phyloP scores from a whole-genome alignment of 169 alveolate species.

The Eimeria tenella region DNA sequence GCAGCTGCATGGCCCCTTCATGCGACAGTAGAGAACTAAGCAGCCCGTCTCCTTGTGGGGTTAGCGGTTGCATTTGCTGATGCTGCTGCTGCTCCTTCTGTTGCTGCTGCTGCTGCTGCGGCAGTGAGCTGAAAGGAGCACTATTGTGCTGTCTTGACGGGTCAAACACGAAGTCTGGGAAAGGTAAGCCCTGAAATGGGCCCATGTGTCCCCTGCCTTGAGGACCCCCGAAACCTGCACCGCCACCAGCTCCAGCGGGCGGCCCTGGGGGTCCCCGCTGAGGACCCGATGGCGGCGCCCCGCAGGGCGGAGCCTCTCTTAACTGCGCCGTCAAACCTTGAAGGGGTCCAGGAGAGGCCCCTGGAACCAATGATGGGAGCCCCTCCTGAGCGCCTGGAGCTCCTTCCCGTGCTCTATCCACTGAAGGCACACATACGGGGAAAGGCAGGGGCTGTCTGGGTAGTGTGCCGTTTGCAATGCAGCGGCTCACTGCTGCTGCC shows the following conservation, averaged over 20 bases:
- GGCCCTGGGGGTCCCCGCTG: constrained; percentile 3
- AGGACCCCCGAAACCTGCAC: neutral
- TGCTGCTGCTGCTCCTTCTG: constrained; percentile 24
- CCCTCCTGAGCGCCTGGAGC: constrained; percentile 13
- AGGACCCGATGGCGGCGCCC: neutral
- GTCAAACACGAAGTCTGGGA: neutral
- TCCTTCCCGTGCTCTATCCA: neutral
- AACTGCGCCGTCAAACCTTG: neutral
- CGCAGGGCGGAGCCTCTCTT: neutral
- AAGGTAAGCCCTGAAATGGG: neutral
- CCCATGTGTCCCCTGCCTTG: neutral
- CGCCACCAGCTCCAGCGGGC: neutral
- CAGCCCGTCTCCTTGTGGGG: neutral
- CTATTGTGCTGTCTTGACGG: neutral
- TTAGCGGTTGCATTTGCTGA: neutral
- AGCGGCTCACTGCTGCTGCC: constrained; percentile 71
- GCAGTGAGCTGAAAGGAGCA: neutral
- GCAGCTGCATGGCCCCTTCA: constrained; percentile 64
- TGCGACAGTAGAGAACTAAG: neutral
- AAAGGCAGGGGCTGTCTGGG: constrained; percentile 19
- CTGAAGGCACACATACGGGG: neutral
- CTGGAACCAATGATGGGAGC: neutral
- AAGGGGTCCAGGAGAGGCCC: neutral
- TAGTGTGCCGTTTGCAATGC: constrained; percentile 37
- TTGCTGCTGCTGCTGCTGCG: constrained; percentile 34